These are phyloP conservation scores for Penicillium vulpinum DNA, from an alignment of 2,329 filamentous ascomycete species.

Conservation along the genomic window DNA sequence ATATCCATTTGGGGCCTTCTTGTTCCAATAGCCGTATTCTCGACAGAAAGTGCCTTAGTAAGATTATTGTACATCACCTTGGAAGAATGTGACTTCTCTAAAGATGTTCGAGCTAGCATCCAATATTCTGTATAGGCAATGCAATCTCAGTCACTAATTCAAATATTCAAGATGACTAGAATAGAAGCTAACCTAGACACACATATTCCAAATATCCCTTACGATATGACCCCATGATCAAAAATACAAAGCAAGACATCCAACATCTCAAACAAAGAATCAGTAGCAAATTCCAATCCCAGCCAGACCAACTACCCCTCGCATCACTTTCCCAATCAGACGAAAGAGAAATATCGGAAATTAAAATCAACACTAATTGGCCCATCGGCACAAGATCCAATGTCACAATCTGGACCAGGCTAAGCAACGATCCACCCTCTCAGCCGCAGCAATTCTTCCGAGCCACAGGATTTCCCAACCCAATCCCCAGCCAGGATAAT, in stretches of 20 bases:
- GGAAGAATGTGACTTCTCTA: neutral
- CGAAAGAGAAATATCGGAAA: conserved; percentile 14
- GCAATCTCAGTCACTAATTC: neutral
- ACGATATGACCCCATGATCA: neutral
- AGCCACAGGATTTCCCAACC: conserved; percentile 4
- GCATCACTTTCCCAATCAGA: conserved; percentile 17
- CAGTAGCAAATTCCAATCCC: neutral
- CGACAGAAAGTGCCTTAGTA: neutral
- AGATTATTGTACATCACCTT: neutral
- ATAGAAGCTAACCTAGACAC: neutral
- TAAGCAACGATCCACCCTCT: conserved; percentile 12
- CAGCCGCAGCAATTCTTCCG: conserved; percentile 17
- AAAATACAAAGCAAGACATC: neutral
- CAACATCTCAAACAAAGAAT: neutral
- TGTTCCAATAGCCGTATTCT: neutral
- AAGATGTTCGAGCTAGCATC: neutral
- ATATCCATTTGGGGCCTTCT: neutral
- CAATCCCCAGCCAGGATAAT: neutral
- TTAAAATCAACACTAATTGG: conserved; percentile 21
- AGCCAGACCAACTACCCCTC: conserved; percentile 13
- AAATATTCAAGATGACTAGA: neutral
- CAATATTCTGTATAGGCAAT: neutral
- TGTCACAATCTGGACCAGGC: conserved; percentile 19
- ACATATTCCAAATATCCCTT: neutral
- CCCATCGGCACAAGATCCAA: conserved; percentile 4